Percentiles rank a stretch among this genome's conserved stretches.
Evolutionary conservation across 2,329 filamentous ascomycete genomes (phyloP).

Genomic region (Fusarium verrucosum): DNA sequence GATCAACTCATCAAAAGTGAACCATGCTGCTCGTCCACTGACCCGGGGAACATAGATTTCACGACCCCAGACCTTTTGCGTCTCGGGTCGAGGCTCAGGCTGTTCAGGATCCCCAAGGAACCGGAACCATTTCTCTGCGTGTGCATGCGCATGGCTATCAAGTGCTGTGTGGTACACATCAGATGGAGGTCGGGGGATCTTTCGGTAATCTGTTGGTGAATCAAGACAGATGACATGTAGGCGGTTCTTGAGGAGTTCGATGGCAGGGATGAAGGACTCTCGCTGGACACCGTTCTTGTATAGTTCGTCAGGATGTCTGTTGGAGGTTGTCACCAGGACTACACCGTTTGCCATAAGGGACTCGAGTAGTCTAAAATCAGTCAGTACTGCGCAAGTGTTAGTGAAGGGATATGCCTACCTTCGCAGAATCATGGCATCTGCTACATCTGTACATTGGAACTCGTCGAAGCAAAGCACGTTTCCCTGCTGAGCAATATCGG

Average conservation of each 20-base stretch:
- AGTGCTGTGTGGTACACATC: conserved; percentile 94
- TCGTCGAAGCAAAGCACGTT: conserved; percentile 97
- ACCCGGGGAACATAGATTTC: conserved; percentile 88
- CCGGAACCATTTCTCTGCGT: conserved; percentile 94
- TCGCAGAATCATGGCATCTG: conserved; percentile 96
- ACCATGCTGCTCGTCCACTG: conserved; percentile 87
- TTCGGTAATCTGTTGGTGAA: conserved; percentile 95
- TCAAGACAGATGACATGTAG: conserved; percentile 94
- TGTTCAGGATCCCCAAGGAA: conserved; percentile 88
- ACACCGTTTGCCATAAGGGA: conserved; percentile 96
- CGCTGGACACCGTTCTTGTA: conserved; percentile 99
- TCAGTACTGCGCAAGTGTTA: conserved; percentile 18
- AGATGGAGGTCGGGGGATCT: conserved; percentile 90
- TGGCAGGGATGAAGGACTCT: conserved; percentile 93
- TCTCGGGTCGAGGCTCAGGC: conserved; percentile 77
- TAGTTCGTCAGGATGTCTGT: conserved; percentile 93
- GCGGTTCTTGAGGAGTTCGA: conserved; percentile 85
- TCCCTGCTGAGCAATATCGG: conserved; percentile 86
- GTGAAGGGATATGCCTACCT: conserved; percentile 55
- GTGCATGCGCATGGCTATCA: conserved; percentile 77
- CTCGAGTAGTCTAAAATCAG: conserved; percentile 73
- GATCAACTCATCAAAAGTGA: conserved; percentile 92
- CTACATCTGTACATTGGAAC: conserved; percentile 98
- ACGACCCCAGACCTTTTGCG: conserved; percentile 90
- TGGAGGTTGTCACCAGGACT: conserved; percentile 93